Conservation (phyloP, 306 rosid genomes). For the Nissolia schottii region DNA sequence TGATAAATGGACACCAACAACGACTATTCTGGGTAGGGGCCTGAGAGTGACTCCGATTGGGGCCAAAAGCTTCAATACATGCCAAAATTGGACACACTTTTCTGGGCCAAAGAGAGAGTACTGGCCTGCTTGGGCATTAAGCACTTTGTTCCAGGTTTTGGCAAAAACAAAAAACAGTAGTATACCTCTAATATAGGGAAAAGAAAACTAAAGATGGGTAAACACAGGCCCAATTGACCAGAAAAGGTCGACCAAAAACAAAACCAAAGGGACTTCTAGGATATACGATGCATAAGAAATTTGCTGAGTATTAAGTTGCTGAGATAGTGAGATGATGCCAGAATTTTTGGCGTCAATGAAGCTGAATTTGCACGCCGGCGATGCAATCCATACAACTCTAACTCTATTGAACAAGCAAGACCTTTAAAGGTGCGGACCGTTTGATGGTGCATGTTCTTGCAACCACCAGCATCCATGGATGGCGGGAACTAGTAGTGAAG, state of each 20-base stretch:
- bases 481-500: not conserved
- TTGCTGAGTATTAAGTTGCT: not conserved
- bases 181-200: not conserved
- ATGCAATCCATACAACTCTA: not conserved
- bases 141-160: too few relatives aligned
- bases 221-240: not conserved
- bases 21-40: not conserved
- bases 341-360: not conserved
- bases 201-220: not conserved
- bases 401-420: not conserved
- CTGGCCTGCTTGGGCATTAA: not conserved
- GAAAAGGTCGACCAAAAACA: not conserved
- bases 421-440: not conserved
- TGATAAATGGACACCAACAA: not conserved
- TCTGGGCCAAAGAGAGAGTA: not conserved
- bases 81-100: not conserved
- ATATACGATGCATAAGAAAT: not conserved
- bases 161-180: not conserved
- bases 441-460: not conserved
- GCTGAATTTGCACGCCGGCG: not conserved
- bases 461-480: not conserved
- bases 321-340: not conserved
- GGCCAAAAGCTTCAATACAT: not conserved
- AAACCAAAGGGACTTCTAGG: not conserved
- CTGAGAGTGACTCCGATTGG: not conserved